Evolutionary conservation across 73 alveolate species (phyloP).

Genomic region (Paramecium pentaurelia): DNA sequence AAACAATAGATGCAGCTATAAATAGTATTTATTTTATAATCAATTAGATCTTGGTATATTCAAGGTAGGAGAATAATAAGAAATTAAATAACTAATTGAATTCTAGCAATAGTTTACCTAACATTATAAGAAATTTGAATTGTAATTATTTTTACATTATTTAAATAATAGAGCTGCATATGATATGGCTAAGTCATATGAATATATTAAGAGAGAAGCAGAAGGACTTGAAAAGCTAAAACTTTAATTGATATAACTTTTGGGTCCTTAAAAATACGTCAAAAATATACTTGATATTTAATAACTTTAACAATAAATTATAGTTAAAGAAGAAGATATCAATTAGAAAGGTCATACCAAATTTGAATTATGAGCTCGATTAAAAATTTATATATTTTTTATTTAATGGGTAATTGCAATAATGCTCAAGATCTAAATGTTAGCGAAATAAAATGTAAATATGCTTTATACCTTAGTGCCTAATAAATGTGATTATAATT

Average conservation of each 20-base stretch:
- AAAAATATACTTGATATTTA: background rate
- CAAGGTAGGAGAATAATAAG: background rate
- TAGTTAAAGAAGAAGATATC: background rate
- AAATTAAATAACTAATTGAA: background rate
- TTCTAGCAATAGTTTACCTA: background rate
- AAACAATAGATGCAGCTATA: background rate
- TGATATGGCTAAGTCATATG: background rate
- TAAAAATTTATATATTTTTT: background rate
- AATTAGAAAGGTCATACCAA: background rate
- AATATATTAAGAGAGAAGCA: background rate
- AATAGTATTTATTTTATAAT: background rate
- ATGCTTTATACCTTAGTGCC: background rate
- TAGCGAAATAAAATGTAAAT: background rate
- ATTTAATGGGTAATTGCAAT: background rate
- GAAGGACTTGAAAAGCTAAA: background rate
- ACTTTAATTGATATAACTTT: background rate
- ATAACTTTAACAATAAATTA: background rate
- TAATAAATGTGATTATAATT: background rate
- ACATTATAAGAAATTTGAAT: background rate
- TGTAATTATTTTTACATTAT: background rate
- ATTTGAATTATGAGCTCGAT: background rate
- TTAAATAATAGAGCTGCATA: background rate
- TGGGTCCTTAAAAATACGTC: background rate
- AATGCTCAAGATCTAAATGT: background rate
- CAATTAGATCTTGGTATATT: background rate